Evolutionary conservation across 2,329 filamentous ascomycete species (phyloP).

Genomic region (Capronia epimyces): DNA sequence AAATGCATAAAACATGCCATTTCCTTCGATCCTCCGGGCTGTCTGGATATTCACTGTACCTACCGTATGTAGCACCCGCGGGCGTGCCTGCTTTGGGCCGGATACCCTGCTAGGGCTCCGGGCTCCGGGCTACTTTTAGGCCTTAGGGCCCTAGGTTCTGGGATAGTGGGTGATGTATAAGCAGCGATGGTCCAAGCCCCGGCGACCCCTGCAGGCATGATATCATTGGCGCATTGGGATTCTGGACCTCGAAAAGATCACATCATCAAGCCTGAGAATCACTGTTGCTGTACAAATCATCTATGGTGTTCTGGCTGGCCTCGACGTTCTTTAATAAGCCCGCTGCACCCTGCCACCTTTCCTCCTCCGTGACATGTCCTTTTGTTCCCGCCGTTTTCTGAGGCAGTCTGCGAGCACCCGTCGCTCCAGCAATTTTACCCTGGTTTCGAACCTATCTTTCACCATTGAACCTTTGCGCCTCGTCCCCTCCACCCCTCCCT

Average conservation of each 20-base stretch:
- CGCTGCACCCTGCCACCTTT: constrained; percentile 3
- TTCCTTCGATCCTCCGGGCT: too few relatives aligned
- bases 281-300: background rate
- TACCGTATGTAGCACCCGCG: too few relatives aligned
- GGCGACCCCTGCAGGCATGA: background rate
- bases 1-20: too few relatives aligned
- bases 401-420: constrained; percentile 12
- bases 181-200: constrained; percentile 1
- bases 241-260: constrained; percentile 9
- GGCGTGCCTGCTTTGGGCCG: too few relatives aligned
- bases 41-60: too few relatives aligned
- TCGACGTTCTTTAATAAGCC: constrained; percentile 6
- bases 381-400: constrained; percentile 15
- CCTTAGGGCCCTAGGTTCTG: too few relatives aligned
- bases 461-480: background rate
- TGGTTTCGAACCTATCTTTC: constrained; percentile 11
- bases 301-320: background rate
- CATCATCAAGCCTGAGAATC: constrained; percentile 18
- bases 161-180: too few relatives aligned
- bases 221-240: constrained; percentile 14
- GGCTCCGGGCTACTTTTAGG: too few relatives aligned
- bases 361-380: constrained; percentile 23
- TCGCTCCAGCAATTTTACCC: constrained; percentile 5
- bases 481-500: constrained; percentile 4
- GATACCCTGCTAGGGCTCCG: too few relatives aligned